A percentile compares a stretch with the other conserved stretches of the same genome.
phyloP scores from a whole-genome alignment of 768 basidiomycete genomes.

The Holtermanniella nyarrowii region DNA sequence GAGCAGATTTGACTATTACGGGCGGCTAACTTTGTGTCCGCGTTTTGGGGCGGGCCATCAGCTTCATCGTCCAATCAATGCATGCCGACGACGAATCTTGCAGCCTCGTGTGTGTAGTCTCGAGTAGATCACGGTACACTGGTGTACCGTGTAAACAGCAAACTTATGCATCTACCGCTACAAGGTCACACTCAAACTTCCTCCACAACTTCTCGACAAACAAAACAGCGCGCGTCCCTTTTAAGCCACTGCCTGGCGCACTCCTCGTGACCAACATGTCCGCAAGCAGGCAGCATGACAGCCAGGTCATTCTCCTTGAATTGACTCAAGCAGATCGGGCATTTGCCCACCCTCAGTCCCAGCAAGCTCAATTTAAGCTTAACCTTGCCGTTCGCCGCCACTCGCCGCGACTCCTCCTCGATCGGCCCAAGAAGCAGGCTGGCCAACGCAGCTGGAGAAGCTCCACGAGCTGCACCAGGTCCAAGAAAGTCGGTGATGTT shows the following conservation, averaged over 20 bases:
- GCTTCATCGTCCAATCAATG: too few relatives aligned
- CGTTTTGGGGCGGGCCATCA: too few relatives aligned
- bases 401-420: constrained; percentile 53
- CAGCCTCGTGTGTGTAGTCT: too few relatives aligned
- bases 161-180: too few relatives aligned
- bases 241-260: constrained; percentile 58
- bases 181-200: too few relatives aligned
- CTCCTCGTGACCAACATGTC: constrained; percentile 52
- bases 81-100: too few relatives aligned
- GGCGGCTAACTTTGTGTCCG: too few relatives aligned
- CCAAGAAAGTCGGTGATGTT: constrained; percentile 57
- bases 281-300: constrained; percentile 52
- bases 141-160: too few relatives aligned
- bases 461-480: constrained; percentile 43
- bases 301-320: constrained; percentile 55
- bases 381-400: constrained; percentile 55
- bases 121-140: too few relatives aligned
- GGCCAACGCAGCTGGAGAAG: constrained; percentile 16
- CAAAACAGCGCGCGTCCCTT: constrained; percentile 54
- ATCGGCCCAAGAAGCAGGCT: constrained; percentile 41
- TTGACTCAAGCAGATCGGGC: constrained; percentile 62
- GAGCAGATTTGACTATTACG: too few relatives aligned
- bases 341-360: constrained; percentile 57
- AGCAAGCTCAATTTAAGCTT: constrained; percentile 61
- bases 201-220: constrained; percentile 46